phyloP scores from a whole-genome alignment of 345 rosid species.

The Populus nigra region DNA sequence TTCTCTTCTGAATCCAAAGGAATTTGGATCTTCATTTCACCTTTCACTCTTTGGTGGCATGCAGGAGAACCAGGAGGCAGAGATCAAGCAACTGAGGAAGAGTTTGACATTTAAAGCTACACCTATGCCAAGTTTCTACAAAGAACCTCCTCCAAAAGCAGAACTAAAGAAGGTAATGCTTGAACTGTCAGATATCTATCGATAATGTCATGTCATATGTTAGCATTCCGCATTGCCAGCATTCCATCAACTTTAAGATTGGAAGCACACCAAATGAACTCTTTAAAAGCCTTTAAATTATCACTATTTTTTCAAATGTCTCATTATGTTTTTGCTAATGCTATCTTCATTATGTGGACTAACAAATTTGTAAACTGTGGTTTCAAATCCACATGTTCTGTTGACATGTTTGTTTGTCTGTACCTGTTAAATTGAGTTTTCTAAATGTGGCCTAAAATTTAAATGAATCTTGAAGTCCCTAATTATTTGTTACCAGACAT shows the following conservation, averaged over 20 bases:
- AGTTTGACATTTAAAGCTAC: constrained; percentile 32
- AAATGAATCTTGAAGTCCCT: neutral
- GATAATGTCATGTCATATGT: neutral
- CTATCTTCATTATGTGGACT: neutral
- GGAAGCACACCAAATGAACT: constrained; percentile 5
- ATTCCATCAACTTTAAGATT: neutral
- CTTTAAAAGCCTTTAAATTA: neutral
- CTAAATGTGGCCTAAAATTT: neutral
- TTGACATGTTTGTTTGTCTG: neutral
- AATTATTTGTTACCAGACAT: neutral
- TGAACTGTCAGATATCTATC: neutral
- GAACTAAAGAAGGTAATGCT: constrained; percentile 30
- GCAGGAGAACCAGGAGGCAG: constrained; percentile 38
- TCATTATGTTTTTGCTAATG: neutral
- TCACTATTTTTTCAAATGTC: neutral
- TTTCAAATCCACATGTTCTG: neutral
- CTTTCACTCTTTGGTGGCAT: neutral
- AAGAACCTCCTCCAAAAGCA: constrained; percentile 33
- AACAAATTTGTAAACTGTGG: neutral
- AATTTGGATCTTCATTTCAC: neutral
- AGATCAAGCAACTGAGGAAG: constrained; percentile 32
- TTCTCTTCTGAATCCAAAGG: neutral
- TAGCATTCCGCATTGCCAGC: neutral
- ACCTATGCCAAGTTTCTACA: constrained; percentile 35
- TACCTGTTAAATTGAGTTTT: neutral